Evolutionary conservation across 441 rosid genomes (phyloP).

Genomic region (Brassica balearica): DNA sequence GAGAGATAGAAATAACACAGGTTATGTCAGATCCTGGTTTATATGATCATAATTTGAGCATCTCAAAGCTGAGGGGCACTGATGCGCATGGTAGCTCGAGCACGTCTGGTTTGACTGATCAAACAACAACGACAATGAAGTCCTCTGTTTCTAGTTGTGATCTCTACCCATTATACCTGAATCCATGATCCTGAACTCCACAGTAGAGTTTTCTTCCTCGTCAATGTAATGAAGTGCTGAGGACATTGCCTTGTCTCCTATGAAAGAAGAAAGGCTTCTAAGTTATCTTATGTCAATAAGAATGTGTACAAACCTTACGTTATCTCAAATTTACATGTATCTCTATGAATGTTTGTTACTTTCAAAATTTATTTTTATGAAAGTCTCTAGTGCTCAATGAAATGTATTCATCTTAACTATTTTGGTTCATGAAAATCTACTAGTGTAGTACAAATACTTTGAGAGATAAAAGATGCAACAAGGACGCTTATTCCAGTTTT

Average conservation of each 20-base stretch:
- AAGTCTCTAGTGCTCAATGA: neutral
- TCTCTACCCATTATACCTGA: constrained; percentile 36
- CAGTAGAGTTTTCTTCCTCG: neutral
- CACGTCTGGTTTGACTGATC: constrained; percentile 1
- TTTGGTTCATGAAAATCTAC: neutral
- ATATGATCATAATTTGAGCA: neutral
- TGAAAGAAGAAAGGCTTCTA: neutral
- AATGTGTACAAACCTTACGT: neutral
- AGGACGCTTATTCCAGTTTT: no score
- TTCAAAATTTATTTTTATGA: neutral
- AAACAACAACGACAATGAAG: constrained; percentile 2
- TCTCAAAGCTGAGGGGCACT: neutral
- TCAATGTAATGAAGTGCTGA: neutral
- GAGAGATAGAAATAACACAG: neutral
- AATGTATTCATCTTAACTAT: neutral
- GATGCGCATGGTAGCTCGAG: neutral
- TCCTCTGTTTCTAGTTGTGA: constrained; percentile 11
- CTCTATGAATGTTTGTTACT: neutral
- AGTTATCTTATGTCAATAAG: neutral
- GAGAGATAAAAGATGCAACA: neutral
- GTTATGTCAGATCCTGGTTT: constrained; percentile 6
- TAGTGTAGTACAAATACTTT: neutral
- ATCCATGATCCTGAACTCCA: constrained; percentile 1
- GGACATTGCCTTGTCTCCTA: neutral
- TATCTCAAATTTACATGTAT: neutral